Percentiles rank a stretch among this genome's conserved stretches.
These are phyloP conservation scores for Wickerhamiella allomyrinae DNA, from an alignment of 805 yeast species.

Conservation along the genomic window DNA sequence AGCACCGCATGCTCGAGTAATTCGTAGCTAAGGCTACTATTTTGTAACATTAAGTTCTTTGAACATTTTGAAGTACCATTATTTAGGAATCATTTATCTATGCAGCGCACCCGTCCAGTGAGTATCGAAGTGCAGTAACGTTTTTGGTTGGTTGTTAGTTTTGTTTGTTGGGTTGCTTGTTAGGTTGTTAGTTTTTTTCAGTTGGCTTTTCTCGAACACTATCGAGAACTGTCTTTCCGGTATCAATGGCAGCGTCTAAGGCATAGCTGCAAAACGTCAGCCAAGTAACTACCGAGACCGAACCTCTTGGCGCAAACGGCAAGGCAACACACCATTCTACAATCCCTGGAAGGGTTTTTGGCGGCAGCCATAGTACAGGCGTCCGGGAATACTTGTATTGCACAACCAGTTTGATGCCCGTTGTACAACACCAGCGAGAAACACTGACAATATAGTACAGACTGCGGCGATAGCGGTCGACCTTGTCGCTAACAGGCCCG, in stretches of 20 bases:
- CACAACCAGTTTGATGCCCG: slow-evolving; percentile 29
- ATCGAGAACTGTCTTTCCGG: too few species aligned
- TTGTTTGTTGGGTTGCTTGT: too few species aligned
- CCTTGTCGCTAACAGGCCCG: slow-evolving; percentile 25
- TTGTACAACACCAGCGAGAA: slow-evolving; percentile 28
- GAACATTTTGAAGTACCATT: too few species aligned
- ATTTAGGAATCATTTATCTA: too few species aligned
- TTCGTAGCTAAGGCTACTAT: too few species aligned
- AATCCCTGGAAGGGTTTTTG: slow-evolving; percentile 38
- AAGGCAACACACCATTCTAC: slow-evolving; percentile 46
- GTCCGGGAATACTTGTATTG: slow-evolving; percentile 40
- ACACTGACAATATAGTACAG: slow-evolving; percentile 26
- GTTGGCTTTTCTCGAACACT: too few species aligned
- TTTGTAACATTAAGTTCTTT: too few species aligned
- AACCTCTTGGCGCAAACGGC: slow-evolving; percentile 49
- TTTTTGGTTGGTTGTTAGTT: too few species aligned
- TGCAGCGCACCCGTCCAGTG: too few species aligned
- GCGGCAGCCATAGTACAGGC: slow-evolving; percentile 46
- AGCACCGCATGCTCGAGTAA: not conserved
- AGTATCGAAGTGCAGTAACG: too few species aligned
- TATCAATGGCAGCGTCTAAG: too few species aligned
- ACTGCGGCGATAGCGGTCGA: slow-evolving; percentile 27
- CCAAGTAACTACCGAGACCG: slow-evolving; percentile 48
- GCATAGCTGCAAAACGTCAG: slow-evolving; percentile 17
- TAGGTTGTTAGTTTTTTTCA: too few species aligned